Conservation (phyloP, 306 rosid species). For the Cucurbita pepo region DNA sequence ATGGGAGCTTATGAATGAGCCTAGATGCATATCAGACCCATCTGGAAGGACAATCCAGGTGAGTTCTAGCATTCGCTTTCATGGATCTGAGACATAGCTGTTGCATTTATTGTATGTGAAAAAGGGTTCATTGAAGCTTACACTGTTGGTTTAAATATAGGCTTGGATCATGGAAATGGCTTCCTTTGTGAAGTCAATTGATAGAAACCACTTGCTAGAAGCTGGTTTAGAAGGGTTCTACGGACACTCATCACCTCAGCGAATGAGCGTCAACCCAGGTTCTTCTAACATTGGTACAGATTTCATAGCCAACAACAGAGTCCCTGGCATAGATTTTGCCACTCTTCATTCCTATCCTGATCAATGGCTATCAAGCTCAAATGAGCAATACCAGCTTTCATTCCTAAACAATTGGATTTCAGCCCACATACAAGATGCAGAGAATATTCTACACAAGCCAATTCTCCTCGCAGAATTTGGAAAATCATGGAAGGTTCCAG, state of each 20-base stretch:
- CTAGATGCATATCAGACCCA: conserved; percentile 85
- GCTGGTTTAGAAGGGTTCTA: conserved; percentile 88
- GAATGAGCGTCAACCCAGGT: conserved; percentile 48
- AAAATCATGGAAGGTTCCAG: conserved; percentile 48
- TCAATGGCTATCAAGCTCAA: conserved; percentile 56
- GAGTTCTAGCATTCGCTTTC: not conserved
- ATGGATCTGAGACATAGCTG: conserved; percentile 1
- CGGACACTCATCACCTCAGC: conserved; percentile 65
- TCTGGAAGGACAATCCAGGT: conserved; percentile 89
- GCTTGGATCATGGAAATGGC: conserved; percentile 97
- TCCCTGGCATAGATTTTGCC: conserved; percentile 64
- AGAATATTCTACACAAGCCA: conserved; percentile 46
- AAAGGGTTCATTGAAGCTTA: not conserved
- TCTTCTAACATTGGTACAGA: conserved; percentile 59
- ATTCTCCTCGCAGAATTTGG: conserved; percentile 62
- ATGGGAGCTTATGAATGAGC: conserved; percentile 94
- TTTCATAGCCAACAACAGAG: conserved; percentile 54
- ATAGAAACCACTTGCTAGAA: conserved; percentile 76
- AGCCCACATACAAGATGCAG: conserved; percentile 57
- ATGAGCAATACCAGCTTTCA: conserved; percentile 34
- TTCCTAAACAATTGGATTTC: conserved; percentile 74
- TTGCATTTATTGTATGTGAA: not conserved
- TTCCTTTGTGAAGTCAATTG: conserved; percentile 63
- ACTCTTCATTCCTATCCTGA: conserved; percentile 89
- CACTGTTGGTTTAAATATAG: conserved; percentile 10